A percentile compares a stretch with the other conserved stretches of the same genome.
phyloP scores from a whole-genome alignment of 2,329 filamentous ascomycete genomes.

The Botryotinia calthae region DNA sequence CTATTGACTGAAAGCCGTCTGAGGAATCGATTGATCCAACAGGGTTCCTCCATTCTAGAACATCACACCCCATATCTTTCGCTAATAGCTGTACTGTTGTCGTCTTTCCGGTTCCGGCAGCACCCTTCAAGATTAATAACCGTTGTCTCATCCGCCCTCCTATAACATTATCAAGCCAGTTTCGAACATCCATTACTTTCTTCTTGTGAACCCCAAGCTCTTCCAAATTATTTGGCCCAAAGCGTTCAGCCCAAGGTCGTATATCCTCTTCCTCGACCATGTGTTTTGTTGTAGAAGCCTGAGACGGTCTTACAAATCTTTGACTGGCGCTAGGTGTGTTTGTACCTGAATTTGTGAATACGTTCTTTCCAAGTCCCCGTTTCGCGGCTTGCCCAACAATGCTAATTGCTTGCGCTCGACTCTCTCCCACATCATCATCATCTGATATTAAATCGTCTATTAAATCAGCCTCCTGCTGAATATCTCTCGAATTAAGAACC shows the following conservation, averaged over 20 bases:
- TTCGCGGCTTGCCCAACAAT: constrained; percentile 55
- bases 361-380: constrained; percentile 48
- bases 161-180: constrained; percentile 77
- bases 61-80: constrained; percentile 69
- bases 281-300: constrained; percentile 25
- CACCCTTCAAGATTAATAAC: constrained; percentile 81
- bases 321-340: constrained; percentile 44
- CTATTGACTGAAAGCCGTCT: constrained; percentile 65
- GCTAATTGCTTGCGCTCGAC: constrained; percentile 50
- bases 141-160: constrained; percentile 64
- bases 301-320: constrained; percentile 50
- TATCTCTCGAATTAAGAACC: constrained; percentile 45
- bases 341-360: constrained; percentile 31
- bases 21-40: constrained; percentile 55
- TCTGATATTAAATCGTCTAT: constrained; percentile 50
- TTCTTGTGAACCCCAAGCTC: constrained; percentile 94
- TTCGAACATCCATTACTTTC: constrained; percentile 82
- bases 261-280: constrained; percentile 49
- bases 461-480: constrained; percentile 48
- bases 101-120: constrained; percentile 90
- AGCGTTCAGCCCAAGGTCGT: constrained; percentile 85
- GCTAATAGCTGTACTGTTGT: constrained; percentile 79
- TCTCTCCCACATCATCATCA: constrained; percentile 54
- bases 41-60: constrained; percentile 91
- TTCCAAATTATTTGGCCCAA: constrained; percentile 69